Percentiles rank a stretch among this genome's conserved stretches.
Conservation (phyloP, 139 green algal genomes). For the Chlamydomonas asymmetrica region DNA sequence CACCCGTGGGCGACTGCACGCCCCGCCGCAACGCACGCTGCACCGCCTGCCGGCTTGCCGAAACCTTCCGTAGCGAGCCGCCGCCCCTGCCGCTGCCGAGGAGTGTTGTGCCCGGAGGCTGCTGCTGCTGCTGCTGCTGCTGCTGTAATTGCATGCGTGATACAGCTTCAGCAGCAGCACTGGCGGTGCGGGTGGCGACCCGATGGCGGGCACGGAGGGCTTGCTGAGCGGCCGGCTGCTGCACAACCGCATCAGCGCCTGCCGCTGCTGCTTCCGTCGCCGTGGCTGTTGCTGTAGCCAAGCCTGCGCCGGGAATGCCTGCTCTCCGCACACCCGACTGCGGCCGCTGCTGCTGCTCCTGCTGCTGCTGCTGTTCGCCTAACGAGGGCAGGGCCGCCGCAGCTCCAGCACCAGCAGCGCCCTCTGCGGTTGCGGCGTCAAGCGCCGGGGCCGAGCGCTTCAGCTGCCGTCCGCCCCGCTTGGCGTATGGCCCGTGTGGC, state of each 20-base stretch:
- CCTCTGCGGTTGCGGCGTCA: not conserved
- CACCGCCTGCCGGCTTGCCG: no score
- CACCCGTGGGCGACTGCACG: no score
- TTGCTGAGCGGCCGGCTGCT: slow-evolving; percentile 5
- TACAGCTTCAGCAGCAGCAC: not conserved
- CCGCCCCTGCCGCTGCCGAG: no score
- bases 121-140: slow-evolving; percentile 4
- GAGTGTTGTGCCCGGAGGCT: no score
- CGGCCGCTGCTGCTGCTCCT: not conserved
- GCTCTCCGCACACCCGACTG: no score
- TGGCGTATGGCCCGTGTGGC: slow-evolving; percentile 4
- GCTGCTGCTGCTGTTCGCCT: not conserved
- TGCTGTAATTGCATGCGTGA: slow-evolving; percentile 19
- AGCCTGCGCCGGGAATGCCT: no score
- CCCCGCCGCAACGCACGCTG: no score
- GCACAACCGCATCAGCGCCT: not conserved
- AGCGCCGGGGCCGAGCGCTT: not conserved
- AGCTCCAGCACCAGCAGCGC: not conserved
- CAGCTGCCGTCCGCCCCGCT: slow-evolving; percentile 8
- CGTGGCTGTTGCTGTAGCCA: not conserved
- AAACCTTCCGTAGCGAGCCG: no score
- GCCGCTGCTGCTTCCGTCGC: not conserved
- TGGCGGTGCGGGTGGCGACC: not conserved
- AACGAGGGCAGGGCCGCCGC: not conserved
- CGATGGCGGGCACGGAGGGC: not conserved